A percentile compares a stretch with the other conserved stretches of the same genome.
phyloP scores from a whole-genome alignment of 805 yeast species.

The Spathaspora passalidarum region DNA sequence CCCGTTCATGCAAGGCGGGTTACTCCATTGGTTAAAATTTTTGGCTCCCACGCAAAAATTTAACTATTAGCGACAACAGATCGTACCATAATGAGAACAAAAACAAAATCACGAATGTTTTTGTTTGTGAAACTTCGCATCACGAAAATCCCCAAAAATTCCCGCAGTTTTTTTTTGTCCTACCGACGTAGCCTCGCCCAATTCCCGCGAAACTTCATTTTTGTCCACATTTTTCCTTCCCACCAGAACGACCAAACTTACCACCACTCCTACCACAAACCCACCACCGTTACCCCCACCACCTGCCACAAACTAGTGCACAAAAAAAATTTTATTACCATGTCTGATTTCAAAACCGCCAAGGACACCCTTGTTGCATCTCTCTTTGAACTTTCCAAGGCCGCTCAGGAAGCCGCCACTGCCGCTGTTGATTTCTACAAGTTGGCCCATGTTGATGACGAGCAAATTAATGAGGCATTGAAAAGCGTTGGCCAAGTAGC shows the following conservation, averaged over 20 bases:
- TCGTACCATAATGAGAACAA: not conserved
- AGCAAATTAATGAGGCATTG: slow-evolving; percentile 39
- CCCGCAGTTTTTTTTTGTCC: too few species aligned
- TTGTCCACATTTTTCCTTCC: slow-evolving; percentile 1
- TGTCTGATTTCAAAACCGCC: slow-evolving; percentile 18
- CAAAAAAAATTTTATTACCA: slow-evolving; percentile 5
- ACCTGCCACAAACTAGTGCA: not conserved
- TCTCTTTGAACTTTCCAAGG: slow-evolving; percentile 75
- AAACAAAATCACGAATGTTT: not conserved
- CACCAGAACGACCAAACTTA: not conserved
- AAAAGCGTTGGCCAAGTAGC: slow-evolving; percentile 36
- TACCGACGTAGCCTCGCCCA: not conserved
- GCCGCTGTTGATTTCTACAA: slow-evolving; percentile 78
- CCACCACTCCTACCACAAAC: not conserved
- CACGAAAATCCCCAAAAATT: too few species aligned
- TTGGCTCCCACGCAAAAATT: not conserved
- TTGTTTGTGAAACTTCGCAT: not conserved
- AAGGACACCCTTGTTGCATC: slow-evolving; percentile 56
- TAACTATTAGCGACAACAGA: not conserved
- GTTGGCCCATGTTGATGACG: slow-evolving; percentile 43
- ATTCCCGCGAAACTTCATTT: not conserved
- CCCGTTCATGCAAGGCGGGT: not conserved
- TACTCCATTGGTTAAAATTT: too few species aligned
- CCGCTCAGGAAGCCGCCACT: slow-evolving; percentile 81
- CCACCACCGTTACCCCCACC: slow-evolving; percentile 1